Conservation (phyloP, 2,329 filamentous ascomycete species). For the Thelonectria rubi region DNA sequence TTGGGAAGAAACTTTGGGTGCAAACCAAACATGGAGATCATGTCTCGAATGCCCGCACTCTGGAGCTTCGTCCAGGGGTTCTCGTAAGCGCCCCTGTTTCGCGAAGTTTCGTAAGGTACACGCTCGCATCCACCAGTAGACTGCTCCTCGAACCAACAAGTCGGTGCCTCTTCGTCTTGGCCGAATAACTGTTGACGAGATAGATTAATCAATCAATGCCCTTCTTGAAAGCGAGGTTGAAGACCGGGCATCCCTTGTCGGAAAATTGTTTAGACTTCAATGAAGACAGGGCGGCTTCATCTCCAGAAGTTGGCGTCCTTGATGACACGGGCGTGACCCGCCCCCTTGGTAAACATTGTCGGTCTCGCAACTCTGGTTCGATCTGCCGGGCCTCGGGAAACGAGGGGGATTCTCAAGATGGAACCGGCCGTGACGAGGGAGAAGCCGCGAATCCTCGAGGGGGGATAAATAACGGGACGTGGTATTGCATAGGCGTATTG, state of each 20-base stretch:
- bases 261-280: not conserved
- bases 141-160: not conserved
- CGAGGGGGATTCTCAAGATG: conserved; percentile 24
- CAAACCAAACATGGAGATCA: not conserved
- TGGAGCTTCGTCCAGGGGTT: conserved; percentile 23
- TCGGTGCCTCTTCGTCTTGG: not conserved
- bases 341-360: not conserved
- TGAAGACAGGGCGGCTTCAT: not conserved
- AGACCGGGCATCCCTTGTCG: not conserved
- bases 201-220: not conserved
- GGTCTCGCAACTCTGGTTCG: conserved; percentile 5
- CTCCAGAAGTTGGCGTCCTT: not conserved
- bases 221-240: not conserved
- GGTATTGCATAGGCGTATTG: conserved; percentile 5
- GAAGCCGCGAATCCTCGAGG: conserved; percentile 1
- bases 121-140: not conserved
- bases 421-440: conserved; percentile 8
- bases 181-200: not conserved
- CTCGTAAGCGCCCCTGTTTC: conserved; percentile 30
- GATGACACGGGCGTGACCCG: not conserved
- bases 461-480: conserved; percentile 5
- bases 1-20: not conserved
- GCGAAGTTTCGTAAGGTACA: conserved; percentile 24
- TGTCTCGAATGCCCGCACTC: not conserved
- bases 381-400: conserved; percentile 18